phyloP scores from a whole-genome alignment of 176 grass and related monocot genomes.

The Alloteropsis semialata region DNA sequence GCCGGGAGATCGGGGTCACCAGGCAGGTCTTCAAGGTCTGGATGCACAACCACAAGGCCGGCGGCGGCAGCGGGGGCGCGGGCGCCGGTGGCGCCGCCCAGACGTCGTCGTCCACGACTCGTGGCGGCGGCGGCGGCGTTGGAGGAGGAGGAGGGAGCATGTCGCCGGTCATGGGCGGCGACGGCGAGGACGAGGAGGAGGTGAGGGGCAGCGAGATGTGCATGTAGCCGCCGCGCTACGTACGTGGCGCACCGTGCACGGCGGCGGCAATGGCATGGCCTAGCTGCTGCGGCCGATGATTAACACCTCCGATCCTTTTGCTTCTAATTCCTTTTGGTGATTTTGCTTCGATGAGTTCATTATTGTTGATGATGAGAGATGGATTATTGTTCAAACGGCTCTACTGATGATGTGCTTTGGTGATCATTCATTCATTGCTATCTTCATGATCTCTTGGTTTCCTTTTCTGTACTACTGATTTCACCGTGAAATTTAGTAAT shows the following conservation, averaged over 20 bases:
- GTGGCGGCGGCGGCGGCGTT: slow-evolving; percentile 25
- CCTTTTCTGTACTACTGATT: not conserved
- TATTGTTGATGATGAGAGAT: slow-evolving; percentile 32
- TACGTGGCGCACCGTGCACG: not conserved
- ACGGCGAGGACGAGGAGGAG: slow-evolving; percentile 56
- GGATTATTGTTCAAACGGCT: slow-evolving; percentile 38
- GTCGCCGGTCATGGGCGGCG: slow-evolving; percentile 33
- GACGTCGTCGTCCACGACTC: slow-evolving; percentile 57
- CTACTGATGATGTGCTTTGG: slow-evolving; percentile 1
- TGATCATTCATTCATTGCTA: not conserved
- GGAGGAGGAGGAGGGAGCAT: slow-evolving; percentile 2
- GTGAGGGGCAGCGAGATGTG: slow-evolving; percentile 54
- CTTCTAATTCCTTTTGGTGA: slow-evolving; percentile 29
- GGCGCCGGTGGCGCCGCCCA: slow-evolving; percentile 7
- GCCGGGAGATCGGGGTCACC: slow-evolving; percentile 73
- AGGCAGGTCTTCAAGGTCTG: slow-evolving; percentile 94
- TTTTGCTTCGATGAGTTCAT: slow-evolving; percentile 26
- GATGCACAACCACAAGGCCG: slow-evolving; percentile 96
- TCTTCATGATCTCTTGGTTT: not conserved
- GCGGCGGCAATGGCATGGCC: not conserved
- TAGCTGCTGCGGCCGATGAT: not conserved
- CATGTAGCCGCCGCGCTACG: slow-evolving; percentile 28
- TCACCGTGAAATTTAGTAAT: not conserved
- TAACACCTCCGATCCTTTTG: slow-evolving; percentile 7
- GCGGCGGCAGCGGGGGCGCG: slow-evolving; percentile 4